A percentile compares a stretch with the other conserved stretches of the same genome.
Evolutionary conservation across 768 basidiomycete species (phyloP).

Genomic region (Hypholoma fasciculare): DNA sequence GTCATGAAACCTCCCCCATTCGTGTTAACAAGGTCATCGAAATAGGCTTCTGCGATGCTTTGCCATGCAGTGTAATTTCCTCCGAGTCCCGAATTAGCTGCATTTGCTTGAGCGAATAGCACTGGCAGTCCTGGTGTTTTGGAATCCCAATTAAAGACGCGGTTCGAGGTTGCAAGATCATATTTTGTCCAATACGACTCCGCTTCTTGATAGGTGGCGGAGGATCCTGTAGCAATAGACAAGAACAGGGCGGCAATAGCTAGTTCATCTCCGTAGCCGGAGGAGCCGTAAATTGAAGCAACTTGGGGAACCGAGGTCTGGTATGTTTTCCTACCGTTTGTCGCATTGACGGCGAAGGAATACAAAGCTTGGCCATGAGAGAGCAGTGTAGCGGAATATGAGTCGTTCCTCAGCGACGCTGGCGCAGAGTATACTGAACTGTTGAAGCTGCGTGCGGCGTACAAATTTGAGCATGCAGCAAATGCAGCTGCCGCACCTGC

Average conservation of each 20-base stretch:
- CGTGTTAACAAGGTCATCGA: conserved; percentile 69
- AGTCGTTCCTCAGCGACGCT: conserved; percentile 68
- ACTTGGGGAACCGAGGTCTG: conserved; percentile 70
- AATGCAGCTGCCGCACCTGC: conserved; percentile 87
- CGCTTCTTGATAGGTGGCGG: conserved; percentile 61
- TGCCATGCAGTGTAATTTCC: conserved; percentile 71
- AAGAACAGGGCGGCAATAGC: conserved; percentile 77
- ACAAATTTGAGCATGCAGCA: conserved; percentile 82
- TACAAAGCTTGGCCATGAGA: conserved; percentile 78
- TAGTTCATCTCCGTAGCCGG: conserved; percentile 72
- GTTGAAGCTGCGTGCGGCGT: conserved; percentile 59
- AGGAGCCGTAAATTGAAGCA: conserved; percentile 67
- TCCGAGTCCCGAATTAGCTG: conserved; percentile 50
- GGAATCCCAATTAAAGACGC: conserved; percentile 88
- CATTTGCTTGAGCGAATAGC: conserved; percentile 72
- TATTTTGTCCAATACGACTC: conserved; percentile 60
- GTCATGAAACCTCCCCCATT: conserved; percentile 59
- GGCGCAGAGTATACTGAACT: conserved; percentile 51
- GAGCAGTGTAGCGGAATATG: conserved; percentile 71
- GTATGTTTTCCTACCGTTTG: conserved; percentile 60
- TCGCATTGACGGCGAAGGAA: conserved; percentile 69
- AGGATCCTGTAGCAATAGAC: conserved; percentile 66
- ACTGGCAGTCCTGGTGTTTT: conserved; percentile 77
- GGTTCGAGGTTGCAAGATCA: conserved; percentile 47
- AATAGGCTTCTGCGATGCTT: conserved; percentile 67